A percentile compares a stretch with the other conserved stretches of the same genome.
Evolutionary conservation across 177 flowering plant genomes (phyloP).

Genomic region (Vitis hybrid): DNA sequence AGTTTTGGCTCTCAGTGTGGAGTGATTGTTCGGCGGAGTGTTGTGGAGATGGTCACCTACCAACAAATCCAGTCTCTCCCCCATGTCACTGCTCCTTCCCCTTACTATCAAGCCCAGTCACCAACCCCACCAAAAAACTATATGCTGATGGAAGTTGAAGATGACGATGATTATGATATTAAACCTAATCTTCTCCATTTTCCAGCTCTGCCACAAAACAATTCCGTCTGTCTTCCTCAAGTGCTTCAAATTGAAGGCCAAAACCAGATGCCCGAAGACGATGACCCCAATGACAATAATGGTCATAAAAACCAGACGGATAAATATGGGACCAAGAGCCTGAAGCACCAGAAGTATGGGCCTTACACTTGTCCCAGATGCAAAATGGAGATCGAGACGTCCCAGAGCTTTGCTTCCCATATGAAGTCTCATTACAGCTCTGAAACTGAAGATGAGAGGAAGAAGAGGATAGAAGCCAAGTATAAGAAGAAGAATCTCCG

Average conservation of each 20-base stretch:
- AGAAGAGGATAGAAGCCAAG: slow-evolving; percentile 6
- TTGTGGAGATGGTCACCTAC: too few species aligned
- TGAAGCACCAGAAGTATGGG: slow-evolving; percentile 12
- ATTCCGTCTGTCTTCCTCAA: too few species aligned
- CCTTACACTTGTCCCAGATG: slow-evolving; percentile 26
- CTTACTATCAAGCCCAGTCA: too few species aligned
- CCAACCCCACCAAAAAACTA: too few species aligned
- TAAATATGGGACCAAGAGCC: slow-evolving; percentile 17
- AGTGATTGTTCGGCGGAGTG: too few species aligned
- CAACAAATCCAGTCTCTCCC: too few species aligned
- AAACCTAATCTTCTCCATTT: too few species aligned
- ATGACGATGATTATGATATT: too few species aligned
- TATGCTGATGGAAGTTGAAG: too few species aligned
- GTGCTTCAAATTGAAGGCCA: neutral
- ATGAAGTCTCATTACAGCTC: slow-evolving; percentile 14
- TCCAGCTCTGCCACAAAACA: neutral
- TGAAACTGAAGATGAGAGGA: slow-evolving; percentile 7
- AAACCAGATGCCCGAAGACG: neutral
- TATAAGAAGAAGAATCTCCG: neutral
- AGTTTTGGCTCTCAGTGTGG: too few species aligned
- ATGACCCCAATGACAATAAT: too few species aligned
- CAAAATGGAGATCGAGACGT: neutral
- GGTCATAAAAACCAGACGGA: neutral
- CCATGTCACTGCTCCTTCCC: too few species aligned
- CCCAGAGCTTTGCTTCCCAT: slow-evolving; percentile 23